A percentile compares a stretch with the other conserved stretches of the same genome.
These are phyloP conservation scores for Zymoseptoria pseudotritici DNA, from an alignment of 2,329 filamentous ascomycete genomes.

Conservation along the genomic window DNA sequence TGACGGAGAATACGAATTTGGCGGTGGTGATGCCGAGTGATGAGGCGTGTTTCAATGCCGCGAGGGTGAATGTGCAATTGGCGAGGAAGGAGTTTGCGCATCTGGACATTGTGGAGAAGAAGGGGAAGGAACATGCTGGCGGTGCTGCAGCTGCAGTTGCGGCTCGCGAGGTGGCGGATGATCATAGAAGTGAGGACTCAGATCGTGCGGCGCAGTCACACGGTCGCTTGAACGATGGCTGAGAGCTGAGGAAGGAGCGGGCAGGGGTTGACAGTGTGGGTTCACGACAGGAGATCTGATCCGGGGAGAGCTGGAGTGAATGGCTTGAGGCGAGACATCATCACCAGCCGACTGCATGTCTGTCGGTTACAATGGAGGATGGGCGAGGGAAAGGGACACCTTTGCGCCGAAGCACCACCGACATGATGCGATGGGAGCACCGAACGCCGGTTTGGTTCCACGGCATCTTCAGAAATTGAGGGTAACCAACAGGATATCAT, in stretches of 20 bases:
- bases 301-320: background rate
- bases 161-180: slow-evolving; percentile 11
- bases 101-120: slow-evolving; percentile 42
- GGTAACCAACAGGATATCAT: no score
- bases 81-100: slow-evolving; percentile 74
- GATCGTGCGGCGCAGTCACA: slow-evolving; percentile 4
- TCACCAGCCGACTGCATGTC: background rate
- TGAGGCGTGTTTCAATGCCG: slow-evolving; percentile 84
- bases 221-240: slow-evolving; percentile 10
- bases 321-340: background rate
- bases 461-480: background rate
- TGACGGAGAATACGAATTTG: slow-evolving; percentile 96
- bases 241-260: background rate
- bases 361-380: background rate
- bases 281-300: background rate
- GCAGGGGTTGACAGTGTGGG: background rate
- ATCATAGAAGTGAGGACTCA: slow-evolving; percentile 11
- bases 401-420: background rate
- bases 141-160: slow-evolving; percentile 1
- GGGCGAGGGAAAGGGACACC: background rate
- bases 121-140: slow-evolving; percentile 18
- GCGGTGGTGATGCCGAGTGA: slow-evolving; percentile 86
- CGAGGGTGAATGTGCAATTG: slow-evolving; percentile 81
- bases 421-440: background rate
- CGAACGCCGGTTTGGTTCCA: background rate